These are phyloP conservation scores for Yamadazyma siamensis DNA, from an alignment of 1,139 yeast species.

Conservation along the genomic window DNA sequence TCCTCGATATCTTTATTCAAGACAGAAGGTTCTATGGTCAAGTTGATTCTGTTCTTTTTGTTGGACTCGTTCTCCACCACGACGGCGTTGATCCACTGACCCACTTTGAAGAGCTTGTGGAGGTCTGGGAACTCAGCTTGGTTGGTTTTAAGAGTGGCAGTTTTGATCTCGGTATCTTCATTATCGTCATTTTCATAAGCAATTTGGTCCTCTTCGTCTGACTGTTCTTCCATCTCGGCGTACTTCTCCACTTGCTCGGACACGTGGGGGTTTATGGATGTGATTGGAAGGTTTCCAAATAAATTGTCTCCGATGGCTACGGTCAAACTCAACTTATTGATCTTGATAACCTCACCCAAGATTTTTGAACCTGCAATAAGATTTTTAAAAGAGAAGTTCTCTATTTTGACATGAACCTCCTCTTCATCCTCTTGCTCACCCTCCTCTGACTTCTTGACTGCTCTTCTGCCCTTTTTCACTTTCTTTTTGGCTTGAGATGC, in stretches of 20 bases:
- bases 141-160: slow-evolving; percentile 24
- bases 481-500: slow-evolving; percentile 25
- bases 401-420: slow-evolving; percentile 41
- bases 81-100: slow-evolving; percentile 84
- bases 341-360: slow-evolving; percentile 68
- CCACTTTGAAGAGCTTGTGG: slow-evolving; percentile 53
- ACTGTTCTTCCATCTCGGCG: slow-evolving; percentile 39
- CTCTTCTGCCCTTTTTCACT: slow-evolving; percentile 34
- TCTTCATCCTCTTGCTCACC: slow-evolving; percentile 20
- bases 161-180: slow-evolving; percentile 25
- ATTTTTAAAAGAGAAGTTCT: slow-evolving; percentile 57
- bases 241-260: slow-evolving; percentile 54
- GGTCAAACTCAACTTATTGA: slow-evolving; percentile 61
- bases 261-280: slow-evolving; percentile 66
- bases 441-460: slow-evolving; percentile 24
- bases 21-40: slow-evolving; percentile 70
- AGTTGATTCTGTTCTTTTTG: slow-evolving; percentile 57
- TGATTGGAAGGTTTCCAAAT: slow-evolving; percentile 75
- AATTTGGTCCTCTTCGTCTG: slow-evolving; percentile 43
- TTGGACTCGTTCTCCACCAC: slow-evolving; percentile 51
- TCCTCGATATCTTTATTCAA: slow-evolving; percentile 61
- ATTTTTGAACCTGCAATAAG: slow-evolving; percentile 69
- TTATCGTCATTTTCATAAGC: slow-evolving; percentile 27
- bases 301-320: slow-evolving; percentile 81
- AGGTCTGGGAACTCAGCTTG: slow-evolving; percentile 52